Percentiles rank a stretch among this genome's conserved stretches.
phyloP scores from a whole-genome alignment of 1,284 basidiomycete species.

The Phlebopus sp. region DNA sequence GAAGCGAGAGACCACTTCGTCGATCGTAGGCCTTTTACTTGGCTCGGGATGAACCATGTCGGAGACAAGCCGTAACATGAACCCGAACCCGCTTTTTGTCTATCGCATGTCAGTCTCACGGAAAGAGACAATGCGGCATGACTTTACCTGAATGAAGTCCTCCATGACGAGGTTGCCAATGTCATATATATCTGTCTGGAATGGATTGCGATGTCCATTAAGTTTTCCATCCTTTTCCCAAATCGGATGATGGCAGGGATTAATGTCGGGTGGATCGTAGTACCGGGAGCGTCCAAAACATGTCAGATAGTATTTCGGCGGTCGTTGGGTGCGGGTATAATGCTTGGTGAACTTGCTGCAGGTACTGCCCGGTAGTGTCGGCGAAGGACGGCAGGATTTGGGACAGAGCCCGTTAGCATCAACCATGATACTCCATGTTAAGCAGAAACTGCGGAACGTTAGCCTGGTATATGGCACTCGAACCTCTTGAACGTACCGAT shows the following conservation, averaged over 20 bases:
- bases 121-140: too few species aligned
- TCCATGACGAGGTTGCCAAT: constrained; percentile 32
- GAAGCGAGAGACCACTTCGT: constrained; percentile 32
- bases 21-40: constrained; percentile 31
- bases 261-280: constrained; percentile 14
- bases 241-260: constrained; percentile 14
- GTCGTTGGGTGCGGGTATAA: constrained; percentile 9
- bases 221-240: constrained; percentile 21
- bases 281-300: constrained; percentile 19
- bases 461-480: not conserved
- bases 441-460: constrained; percentile 36
- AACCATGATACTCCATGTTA: constrained; percentile 38
- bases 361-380: not conserved
- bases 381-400: constrained; percentile 8
- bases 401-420: constrained; percentile 30
- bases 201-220: constrained; percentile 28
- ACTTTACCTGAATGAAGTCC: constrained; percentile 29
- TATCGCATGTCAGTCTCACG: not conserved
- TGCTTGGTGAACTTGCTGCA: constrained; percentile 4
- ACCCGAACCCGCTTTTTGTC: constrained; percentile 27
- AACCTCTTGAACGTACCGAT: constrained; percentile 2
- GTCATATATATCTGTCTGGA: constrained; percentile 36
- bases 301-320: constrained; percentile 15
- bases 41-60: constrained; percentile 35
- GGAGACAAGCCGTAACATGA: constrained; percentile 29